Conservation (phyloP, 257 asterid species). For the Eustoma russellianum region DNA sequence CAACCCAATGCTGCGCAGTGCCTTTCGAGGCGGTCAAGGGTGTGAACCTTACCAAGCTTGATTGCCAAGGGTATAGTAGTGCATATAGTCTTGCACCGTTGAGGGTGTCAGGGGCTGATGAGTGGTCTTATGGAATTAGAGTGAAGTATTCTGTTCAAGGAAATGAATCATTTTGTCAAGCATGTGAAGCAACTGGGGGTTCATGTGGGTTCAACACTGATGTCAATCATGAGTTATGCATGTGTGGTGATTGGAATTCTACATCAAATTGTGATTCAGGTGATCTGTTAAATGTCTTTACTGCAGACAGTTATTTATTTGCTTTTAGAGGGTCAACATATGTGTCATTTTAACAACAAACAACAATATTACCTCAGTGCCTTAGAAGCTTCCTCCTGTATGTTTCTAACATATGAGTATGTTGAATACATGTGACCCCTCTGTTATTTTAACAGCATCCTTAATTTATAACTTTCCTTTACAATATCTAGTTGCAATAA, state of each 20-base stretch:
- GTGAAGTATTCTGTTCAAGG: conserved; percentile 57
- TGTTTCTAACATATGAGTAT: too few species aligned
- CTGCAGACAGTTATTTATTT: background rate
- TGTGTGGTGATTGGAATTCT: conserved; percentile 81
- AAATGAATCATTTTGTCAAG: conserved; percentile 52
- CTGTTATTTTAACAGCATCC: background rate
- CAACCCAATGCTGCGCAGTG: conserved; percentile 76
- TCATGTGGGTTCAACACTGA: conserved; percentile 59
- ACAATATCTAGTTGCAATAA: background rate
- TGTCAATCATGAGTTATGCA: conserved; percentile 38
- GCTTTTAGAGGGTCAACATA: too few species aligned
- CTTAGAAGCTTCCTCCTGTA: too few species aligned
- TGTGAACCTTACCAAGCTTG: conserved; percentile 66
- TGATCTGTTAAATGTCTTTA: conserved; percentile 3
- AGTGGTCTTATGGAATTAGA: conserved; percentile 82
- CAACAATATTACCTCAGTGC: too few species aligned
- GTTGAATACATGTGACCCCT: too few species aligned
- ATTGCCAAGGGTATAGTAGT: conserved; percentile 91
- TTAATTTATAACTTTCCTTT: background rate
- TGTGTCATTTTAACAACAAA: too few species aligned
- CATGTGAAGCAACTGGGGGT: conserved; percentile 90
- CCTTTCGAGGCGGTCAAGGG: conserved; percentile 40
- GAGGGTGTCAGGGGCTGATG: conserved; percentile 51
- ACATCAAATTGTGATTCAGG: conserved; percentile 85
- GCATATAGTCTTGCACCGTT: conserved; percentile 82